These are phyloP conservation scores for Colletotrichum camelliae DNA, from an alignment of 2,329 filamentous ascomycete species.

Conservation along the genomic window DNA sequence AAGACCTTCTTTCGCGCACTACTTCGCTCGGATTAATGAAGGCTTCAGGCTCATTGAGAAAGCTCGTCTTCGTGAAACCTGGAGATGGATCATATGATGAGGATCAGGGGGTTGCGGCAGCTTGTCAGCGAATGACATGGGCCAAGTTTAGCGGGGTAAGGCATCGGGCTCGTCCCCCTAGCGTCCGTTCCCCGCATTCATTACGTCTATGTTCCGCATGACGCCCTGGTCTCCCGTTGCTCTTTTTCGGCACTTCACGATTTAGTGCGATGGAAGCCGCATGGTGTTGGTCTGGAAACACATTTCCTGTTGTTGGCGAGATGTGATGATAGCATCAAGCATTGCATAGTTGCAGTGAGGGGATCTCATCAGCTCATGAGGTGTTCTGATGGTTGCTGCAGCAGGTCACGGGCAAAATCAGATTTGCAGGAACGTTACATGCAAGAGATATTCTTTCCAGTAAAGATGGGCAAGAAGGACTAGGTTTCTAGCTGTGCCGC, in stretches of 20 bases:
- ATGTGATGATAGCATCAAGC: neutral
- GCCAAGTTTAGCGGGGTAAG: constrained; percentile 13
- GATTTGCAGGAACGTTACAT: neutral
- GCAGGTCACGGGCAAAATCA: neutral
- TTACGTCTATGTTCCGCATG: constrained; percentile 2
- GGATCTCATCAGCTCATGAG: neutral
- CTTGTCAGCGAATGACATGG: constrained; percentile 6
- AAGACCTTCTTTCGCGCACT: neutral
- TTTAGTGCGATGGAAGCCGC: neutral
- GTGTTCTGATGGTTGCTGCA: neutral
- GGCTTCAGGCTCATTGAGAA: neutral
- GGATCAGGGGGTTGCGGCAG: neutral
- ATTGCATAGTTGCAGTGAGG: neutral
- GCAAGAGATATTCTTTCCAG: no score
- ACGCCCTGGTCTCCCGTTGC: neutral
- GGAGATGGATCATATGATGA: neutral
- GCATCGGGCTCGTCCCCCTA: neutral
- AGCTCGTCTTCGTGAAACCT: neutral
- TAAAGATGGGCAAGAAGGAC: neutral
- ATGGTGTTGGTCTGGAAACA: neutral
- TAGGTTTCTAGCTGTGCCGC: neutral
- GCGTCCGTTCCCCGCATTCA: constrained; percentile 10
- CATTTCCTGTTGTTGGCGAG: neutral
- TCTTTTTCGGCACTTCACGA: neutral
- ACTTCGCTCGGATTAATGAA: neutral